Evolutionary conservation across 805 yeast species (phyloP), one percentile per base, ranked within the genome.

Genomic region (Candida nanaspora): DNA sequence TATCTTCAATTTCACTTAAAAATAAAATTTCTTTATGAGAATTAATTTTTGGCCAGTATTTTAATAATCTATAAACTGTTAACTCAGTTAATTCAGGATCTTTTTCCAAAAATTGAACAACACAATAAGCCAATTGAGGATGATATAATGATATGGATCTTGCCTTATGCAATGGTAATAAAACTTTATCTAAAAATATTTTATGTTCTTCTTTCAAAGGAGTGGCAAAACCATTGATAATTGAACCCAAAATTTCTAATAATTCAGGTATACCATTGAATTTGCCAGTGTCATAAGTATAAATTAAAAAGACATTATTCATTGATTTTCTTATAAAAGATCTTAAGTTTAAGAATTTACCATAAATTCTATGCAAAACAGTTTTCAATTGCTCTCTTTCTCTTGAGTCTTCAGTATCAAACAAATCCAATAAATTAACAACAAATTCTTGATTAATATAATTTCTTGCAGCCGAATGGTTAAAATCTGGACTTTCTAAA

Each of bases 121-220:
- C 85, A 66, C 98, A 93, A 63, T 93, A 93, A 6, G 98, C 96
- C 49, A 93, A 72, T 63, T 93, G 98, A 29, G 98, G 96, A 59
- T 93, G 98, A 61, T 91, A 93, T 47, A 91, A 68, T 8, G 95
- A 82, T 42, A 93, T 70, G 40, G 93, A 78, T 59, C 89, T 82
- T 15, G 86, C 91, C 61, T 93, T 91, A 62, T 93, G 98, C 61
- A 93, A 67, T 23, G 98, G 98, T 22, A 93, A 71, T 53, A 93
- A 72, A 16, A 91, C 91, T 43, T 96, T 72, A 27, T 86, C 79
- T 47, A 93, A 65, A 53, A 93, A 93, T 13, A 86, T 79, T 63
- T 93, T 93, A 64, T 93, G 98, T 62, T 93, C 98, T 53, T 93
- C 98, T 59, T 93, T 93, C 53, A 93, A 74, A 5, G 98, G 98